These are phyloP conservation scores for Hypoxylon sp. DNA, from an alignment of 2,329 filamentous ascomycete genomes.

Conservation along the genomic window DNA sequence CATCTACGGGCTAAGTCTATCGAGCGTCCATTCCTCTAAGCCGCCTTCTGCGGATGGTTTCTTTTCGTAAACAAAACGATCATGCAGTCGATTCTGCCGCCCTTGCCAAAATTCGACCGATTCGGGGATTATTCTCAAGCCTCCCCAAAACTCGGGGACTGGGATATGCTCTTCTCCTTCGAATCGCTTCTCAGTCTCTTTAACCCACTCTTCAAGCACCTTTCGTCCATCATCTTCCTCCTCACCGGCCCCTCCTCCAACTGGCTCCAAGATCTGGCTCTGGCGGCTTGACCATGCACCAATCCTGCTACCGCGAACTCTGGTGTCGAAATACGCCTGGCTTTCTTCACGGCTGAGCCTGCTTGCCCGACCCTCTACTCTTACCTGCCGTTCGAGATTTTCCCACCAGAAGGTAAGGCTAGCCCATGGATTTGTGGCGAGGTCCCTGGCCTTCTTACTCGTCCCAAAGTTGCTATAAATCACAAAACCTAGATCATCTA, in stretches of 20 bases:
- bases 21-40: constrained; percentile 72
- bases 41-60: constrained; percentile 59
- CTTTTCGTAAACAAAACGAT: constrained; percentile 88
- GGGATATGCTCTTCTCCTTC: constrained; percentile 83
- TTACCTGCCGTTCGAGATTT: constrained; percentile 86
- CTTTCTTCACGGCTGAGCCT: constrained; percentile 78
- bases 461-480: constrained; percentile 95
- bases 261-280: constrained; percentile 76
- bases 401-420: constrained; percentile 93
- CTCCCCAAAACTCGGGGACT: constrained; percentile 95
- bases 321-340: constrained; percentile 74
- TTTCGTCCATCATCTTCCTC: constrained; percentile 75
- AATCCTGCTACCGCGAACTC: constrained; percentile 83
- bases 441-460: constrained; percentile 75
- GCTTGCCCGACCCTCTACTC: constrained; percentile 84
- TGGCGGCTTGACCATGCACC: constrained; percentile 96
- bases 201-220: constrained; percentile 81
- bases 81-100: constrained; percentile 88
- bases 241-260: constrained; percentile 42
- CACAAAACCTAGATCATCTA: constrained; percentile 86
- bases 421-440: constrained; percentile 80
- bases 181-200: constrained; percentile 81
- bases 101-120: constrained; percentile 98
- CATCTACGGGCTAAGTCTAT: constrained; percentile 77
- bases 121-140: constrained; percentile 85